Base-by-base conservation (phyloP, 257 asterid species). In the Salvia splendens region DNA sequence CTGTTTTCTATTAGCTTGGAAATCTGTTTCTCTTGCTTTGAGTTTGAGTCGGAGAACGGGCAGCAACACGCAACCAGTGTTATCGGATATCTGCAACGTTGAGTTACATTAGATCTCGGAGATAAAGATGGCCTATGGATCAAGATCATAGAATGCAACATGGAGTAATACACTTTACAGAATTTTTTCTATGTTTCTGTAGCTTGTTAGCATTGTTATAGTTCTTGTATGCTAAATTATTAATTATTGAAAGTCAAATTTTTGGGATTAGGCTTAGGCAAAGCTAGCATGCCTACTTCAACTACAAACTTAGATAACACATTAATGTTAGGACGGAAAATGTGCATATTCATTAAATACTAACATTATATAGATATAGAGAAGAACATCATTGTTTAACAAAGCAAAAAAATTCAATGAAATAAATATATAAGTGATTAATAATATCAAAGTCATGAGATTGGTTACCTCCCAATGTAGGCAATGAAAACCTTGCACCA, bases 71-170 rank as follows among this genome's bases (percentile, higher is more conserved):
- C 75, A 4, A 59, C 6, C 28, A 11, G 58, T 30, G 47, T 36
- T 11, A 10, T 49, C 58, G 14, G 80, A 32, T 35, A 41, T 15
- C 76, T 58, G 80, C 72, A 50, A 47, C n/a, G 66, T 56, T 40
- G 10, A 17, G 32, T 8, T 4, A 58, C 36, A 36, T 59, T 36
- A 8, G 65, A 57, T 42, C 16, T 52, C n/a, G 16, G 62, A 65
- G 8, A 67, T 45, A 60, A 15, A 28, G 69, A 12, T 57, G 80
- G 56, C 12, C 73, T 60, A 24, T 48, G 69, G 61, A 51, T 50
- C 64, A 62, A 63, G 41, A 57, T 47, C 6, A 16, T 48, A 17
- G 68, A 58, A 57, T 48, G 17, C 20, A 36, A 72, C 77, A 57
- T 73, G 5, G 20, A 24, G 70, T 33, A 11, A 20, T 43, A 6